Conservation (phyloP, 306 rosid genomes). For the Styphnolobium japonicum region DNA sequence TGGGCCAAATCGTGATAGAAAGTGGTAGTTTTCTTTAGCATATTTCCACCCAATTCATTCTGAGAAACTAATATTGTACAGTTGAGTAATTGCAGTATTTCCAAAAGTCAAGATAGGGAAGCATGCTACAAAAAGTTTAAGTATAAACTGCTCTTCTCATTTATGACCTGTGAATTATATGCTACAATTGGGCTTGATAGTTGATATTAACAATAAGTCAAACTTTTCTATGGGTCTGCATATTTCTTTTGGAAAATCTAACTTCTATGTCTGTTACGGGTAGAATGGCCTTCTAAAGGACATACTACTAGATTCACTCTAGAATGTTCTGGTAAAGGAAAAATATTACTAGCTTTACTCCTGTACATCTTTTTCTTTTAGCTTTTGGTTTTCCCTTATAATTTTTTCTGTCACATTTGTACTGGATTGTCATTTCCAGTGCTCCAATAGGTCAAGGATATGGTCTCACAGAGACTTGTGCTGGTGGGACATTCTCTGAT, state of each 20-base stretch:
- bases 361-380: neutral
- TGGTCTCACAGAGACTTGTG: conserved; percentile 87
- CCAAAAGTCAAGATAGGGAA: neutral
- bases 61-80: neutral
- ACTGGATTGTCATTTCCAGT: conserved; percentile 41
- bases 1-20: too few relatives aligned
- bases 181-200: neutral
- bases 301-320: neutral
- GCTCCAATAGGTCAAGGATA: conserved; percentile 84
- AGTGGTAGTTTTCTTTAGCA: too few relatives aligned
- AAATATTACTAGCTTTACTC: neutral
- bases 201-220: neutral
- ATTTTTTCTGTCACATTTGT: neutral
- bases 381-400: neutral
- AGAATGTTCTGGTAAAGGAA: neutral
- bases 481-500: conserved; percentile 80
- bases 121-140: neutral
- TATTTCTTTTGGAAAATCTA: neutral
- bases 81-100: neutral
- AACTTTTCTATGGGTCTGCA: neutral
- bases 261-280: neutral
- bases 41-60: neutral
- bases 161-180: neutral
- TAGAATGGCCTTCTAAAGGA: neutral
- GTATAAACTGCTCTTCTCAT: neutral